A percentile compares a stretch with the other conserved stretches of the same genome.
phyloP scores from a whole-genome alignment of 1,284 basidiomycete species.

The Ustilago shanxiensis region DNA sequence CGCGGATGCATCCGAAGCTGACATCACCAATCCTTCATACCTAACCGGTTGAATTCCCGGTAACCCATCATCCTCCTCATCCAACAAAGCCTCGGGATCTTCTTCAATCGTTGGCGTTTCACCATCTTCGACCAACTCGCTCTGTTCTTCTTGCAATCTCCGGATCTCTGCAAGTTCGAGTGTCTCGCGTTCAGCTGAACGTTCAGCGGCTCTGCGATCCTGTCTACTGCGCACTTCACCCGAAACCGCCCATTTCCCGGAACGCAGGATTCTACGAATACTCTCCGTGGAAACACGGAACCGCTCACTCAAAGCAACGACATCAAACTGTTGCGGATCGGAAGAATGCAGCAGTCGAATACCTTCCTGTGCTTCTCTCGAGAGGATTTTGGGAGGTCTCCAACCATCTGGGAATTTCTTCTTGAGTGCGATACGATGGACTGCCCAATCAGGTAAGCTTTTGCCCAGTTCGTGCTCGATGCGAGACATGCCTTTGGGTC shows the following conservation, averaged over 20 bases:
- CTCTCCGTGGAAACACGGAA: slow-evolving; percentile 64
- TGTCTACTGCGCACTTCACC: slow-evolving; percentile 42
- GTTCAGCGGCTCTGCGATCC: slow-evolving; percentile 40
- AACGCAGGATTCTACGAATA: slow-evolving; percentile 62
- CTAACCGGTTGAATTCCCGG: slow-evolving; percentile 52
- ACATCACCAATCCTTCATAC: slow-evolving; percentile 62
- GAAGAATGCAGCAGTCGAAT: slow-evolving; percentile 58
- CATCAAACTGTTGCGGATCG: slow-evolving; percentile 63
- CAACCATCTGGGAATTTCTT: slow-evolving; percentile 65
- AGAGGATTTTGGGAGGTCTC: slow-evolving; percentile 65
- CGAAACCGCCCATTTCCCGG: slow-evolving; percentile 40
- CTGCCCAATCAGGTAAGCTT: slow-evolving; percentile 56
- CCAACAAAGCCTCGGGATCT: neutral
- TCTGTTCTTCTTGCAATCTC: slow-evolving; percentile 29
- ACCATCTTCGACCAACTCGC: slow-evolving; percentile 38
- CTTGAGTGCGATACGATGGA: slow-evolving; percentile 58
- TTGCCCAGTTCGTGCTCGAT: slow-evolving; percentile 61
- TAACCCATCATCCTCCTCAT: slow-evolving; percentile 24
- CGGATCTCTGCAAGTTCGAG: slow-evolving; percentile 42
- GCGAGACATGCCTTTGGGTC: slow-evolving; percentile 60
- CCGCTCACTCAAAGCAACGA: slow-evolving; percentile 46
- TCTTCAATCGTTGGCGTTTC: slow-evolving; percentile 41
- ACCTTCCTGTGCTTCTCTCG: slow-evolving; percentile 66
- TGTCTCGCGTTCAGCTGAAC: slow-evolving; percentile 36
- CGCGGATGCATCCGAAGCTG: slow-evolving; percentile 47